Evolutionary conservation across 805 yeast genomes (phyloP), one percentile per base, ranked within the genome.

Genomic region (Martiniozyma abietophila): DNA sequence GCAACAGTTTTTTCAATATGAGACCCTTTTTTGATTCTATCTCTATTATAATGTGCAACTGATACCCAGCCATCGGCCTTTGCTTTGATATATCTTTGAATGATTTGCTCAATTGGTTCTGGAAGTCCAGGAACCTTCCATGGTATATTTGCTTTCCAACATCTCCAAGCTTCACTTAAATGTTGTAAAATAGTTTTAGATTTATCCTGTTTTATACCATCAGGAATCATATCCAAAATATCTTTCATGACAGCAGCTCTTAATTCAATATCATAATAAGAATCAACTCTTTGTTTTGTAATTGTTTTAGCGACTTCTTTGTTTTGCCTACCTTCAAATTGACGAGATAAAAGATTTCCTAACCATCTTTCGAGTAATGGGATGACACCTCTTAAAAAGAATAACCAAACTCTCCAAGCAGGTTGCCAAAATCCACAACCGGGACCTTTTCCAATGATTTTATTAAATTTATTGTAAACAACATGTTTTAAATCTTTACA

Each of bases 351-450:
- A 36, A 92, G 62, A 46, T 92, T 92, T 1, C 95, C 95, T 20
- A 92, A 62, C 98, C 98, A 92, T 54, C 96, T 65, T 56, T 92
- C 98, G 12, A 92, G 61, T 33, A 92, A 57, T 0, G 99, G 98
- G 17, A 86, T 79, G 12, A 78, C 78, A 14, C 99, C 99, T 46
- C 98, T 67, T 61, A 92, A 58, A 56, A 89, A 89, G 34, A 76
- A 81, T 2, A 92, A 63, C 99, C 98, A 92, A 2, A 88, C 89
- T 46, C 96, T 65, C 98, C 97, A 92, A 1, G 96, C 83, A 0
- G 98, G 98, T 51, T 92, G 97, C 99, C 99, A 92, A 55, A 92
- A 82, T 1, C 99, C 99, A 62, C 95, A 83, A 0, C 98, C 98
- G 1, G 98, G 97, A 2, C 98, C 98, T 51, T 89, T 92, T 0